Base-by-base conservation (phyloP, 2,329 filamentous ascomycete species). In the Diaporthe citri region DNA sequence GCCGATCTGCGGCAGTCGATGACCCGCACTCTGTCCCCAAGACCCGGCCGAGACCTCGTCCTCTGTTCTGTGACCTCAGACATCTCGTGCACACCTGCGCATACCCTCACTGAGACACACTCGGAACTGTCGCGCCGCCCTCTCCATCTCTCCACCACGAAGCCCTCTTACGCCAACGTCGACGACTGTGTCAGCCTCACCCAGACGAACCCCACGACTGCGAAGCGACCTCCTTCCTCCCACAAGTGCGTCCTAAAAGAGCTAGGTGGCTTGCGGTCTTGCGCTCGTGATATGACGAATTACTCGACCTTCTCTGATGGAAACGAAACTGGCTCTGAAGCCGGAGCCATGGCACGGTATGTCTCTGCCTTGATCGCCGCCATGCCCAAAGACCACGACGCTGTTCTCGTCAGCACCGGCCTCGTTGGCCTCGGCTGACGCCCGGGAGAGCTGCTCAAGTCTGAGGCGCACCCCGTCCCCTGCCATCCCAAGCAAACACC, bases 291-390 rank as follows among this genome's bases (percentile, higher is more conserved):
- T 84, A 91, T 91, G 89, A 86, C 87, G 81, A 87, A 86, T 78
- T 90, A 91, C 81, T 87, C 86, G 72, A 87, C 86, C 73, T 87
- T 90, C 76, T 81, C 87, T 82, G 83, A 88, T 87, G 87, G 84
- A 81, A 85, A 81, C 80, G 81, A 83, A 82, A 83, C 84, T 41
- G 80, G 79, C 77, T 80, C 82, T 77, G 80, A 80, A 74, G 80
- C 83, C 78, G 84, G 82, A 84, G 85, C 85, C 76, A 90, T 90
- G 88, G 83, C 87, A 77, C 87, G 87, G 88, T 89, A 79, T 70
- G 79, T 77, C 28, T 13, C 25, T 31, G 46, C 36, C 34, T 15
- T 48, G 31, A 48, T 52, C n/a, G n/a, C 13, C 31, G 62, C 15
- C 13, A 25, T 4, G n/a, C 31, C 31, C 22, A 8, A 25, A 7